Base-by-base conservation (phyloP, 2,329 filamentous ascomycete genomes). In the Ceratocystis destructans region DNA sequence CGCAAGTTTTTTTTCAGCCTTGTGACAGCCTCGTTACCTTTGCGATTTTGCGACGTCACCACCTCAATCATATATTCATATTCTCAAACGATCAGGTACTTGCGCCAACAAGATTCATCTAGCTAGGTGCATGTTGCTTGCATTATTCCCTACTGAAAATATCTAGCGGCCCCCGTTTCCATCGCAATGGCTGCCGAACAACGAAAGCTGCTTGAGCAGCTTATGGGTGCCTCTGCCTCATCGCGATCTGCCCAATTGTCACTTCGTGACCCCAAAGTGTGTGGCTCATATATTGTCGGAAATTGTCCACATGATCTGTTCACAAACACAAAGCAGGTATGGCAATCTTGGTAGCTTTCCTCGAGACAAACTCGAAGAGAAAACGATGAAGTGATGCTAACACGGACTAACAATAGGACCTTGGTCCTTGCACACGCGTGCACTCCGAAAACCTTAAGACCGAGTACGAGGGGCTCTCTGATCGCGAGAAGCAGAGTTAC, bases 241-340 rank as follows among this genome's bases (percentile, higher is more conserved):
- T 87, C 87, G 62, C 89, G 87, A 78, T 85, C 86, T 71, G 83
- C 89, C 48, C 89, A 96, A 75, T 83, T 97, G 71, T 87, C 88
- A 70, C 88, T 99, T 72, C 94, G 86, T 68, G 94, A 97, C 76
- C 83, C 89, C 65, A 96, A 96, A 77, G 89, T 96, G 72, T 99
- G 94, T 80, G 89, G 90, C 66, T 96, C 92, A 20, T 97, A 93
- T 76, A 83, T 99, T 62, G 91, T 85, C 69, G 94, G 94, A 72
- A 95, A 90, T 68, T 99, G 94, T 76, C 94, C 94, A 0, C 93
- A 97, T 80, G 94, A 99, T 75, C 90, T 99, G 73, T 99, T 99
- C 82, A 99, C 93, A 70, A 99, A 99, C 78, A 99, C 94, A 59
- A 97, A 96, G 79, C 92, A 97, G 68, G 67, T 68, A 20, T 22